Evolutionary conservation across 1,284 basidiomycete genomes (phyloP), one percentile per base, ranked within the genome.

Genomic region (Heterobasidion irregulare): DNA sequence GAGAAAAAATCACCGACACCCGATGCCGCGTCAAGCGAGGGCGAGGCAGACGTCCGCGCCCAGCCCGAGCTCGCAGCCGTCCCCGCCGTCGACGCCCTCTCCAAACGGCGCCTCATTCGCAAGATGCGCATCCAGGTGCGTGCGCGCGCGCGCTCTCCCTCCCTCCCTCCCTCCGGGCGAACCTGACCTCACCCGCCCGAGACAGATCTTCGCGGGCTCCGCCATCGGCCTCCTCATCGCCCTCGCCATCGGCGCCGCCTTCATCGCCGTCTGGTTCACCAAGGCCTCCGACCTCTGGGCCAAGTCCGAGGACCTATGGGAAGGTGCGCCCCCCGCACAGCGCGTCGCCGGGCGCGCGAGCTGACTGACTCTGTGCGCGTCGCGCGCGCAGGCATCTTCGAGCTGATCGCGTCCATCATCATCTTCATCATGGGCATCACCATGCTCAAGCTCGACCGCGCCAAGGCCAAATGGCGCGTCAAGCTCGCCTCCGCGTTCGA

Each of bases 381-480:
- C 58, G 58, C 73, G 50, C 73, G 70, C 71, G 68, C 75, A 84
- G 91, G 87, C 49, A 78, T 89, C 61, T 96, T 96, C 70, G 76
- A 84, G 59, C 69, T 95, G 55, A 78, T 97, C 60, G 94, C 94
- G 0, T 71, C 83, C 8, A 58, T 92, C 63, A 83, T 96, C 79
- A 94, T 97, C 63, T 70, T 73, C 63, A 64, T 70, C 60, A 71
- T 72, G 71, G 71, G 70, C 36, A 55, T 73, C 53, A 66, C 66
- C 55, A 81, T 82, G 72, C 75, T 82, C 55, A 75, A 77, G 63
- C 74, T 83, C 63, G 76, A 81, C 63, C 75, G 78, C 61, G 88
- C 93, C 10, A 90, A 92, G 66, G 79, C 86, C 19, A 92, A 92
- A 70, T 98, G 94, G 94, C 83, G 91, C 59, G 72, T 92, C 65